These are phyloP conservation scores for Neofusicoccum kwambonambiense DNA, from an alignment of 2,329 filamentous ascomycete genomes.

Conservation along the genomic window DNA sequence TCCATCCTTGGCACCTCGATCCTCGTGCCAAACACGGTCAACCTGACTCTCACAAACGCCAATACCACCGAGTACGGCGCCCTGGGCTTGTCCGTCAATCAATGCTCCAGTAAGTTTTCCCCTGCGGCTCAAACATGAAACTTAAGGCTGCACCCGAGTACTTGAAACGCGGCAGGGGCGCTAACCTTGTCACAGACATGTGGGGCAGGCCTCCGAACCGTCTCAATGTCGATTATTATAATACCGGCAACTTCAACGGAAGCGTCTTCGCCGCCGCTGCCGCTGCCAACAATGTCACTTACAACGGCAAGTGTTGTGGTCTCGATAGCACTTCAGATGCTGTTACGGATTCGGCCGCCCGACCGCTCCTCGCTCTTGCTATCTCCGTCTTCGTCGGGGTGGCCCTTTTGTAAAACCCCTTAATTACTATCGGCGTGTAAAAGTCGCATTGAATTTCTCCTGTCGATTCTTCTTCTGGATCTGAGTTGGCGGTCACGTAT, in stretches of 20 bases:
- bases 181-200: constrained; percentile 23
- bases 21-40: constrained; percentile 37
- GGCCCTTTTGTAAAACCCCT: constrained; percentile 8
- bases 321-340: constrained; percentile 19
- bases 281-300: constrained; percentile 69
- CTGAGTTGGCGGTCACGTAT: not conserved
- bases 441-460: not conserved
- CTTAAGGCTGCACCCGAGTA: constrained; percentile 4
- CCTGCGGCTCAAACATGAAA: constrained; percentile 14
- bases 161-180: not conserved
- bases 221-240: constrained; percentile 44
- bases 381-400: constrained; percentile 9
- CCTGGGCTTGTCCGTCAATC: constrained; percentile 33
- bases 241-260: constrained; percentile 35
- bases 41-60: constrained; percentile 35
- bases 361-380: constrained; percentile 1
- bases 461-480: not conserved
- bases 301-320: constrained; percentile 60
- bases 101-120: constrained; percentile 34
- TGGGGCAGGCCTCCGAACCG: constrained; percentile 41
- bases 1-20: constrained; percentile 25
- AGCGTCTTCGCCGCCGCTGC: constrained; percentile 43
- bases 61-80: constrained; percentile 33
- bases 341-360: constrained; percentile 6
- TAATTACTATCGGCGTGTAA: not conserved